Conservation (phyloP, 1,139 yeast genomes). For the Geotrichum macrosporum region DNA sequence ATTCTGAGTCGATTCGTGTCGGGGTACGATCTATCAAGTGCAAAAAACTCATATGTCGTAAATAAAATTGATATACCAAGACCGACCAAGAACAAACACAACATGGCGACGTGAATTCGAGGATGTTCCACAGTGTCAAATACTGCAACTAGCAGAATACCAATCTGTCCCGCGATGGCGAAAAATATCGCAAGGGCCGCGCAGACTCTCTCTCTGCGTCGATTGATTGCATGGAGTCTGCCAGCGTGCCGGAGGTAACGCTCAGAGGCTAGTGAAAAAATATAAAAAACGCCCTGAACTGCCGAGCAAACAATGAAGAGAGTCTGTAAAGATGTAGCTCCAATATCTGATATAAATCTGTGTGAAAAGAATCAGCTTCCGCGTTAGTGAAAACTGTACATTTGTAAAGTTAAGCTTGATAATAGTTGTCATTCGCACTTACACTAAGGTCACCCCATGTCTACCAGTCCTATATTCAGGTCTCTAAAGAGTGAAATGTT, state of each 20-base stretch:
- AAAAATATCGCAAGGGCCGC: slow-evolving; percentile 50
- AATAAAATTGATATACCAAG: slow-evolving; percentile 61
- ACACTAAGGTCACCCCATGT: slow-evolving; percentile 16
- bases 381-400: too few relatives aligned
- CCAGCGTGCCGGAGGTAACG: slow-evolving; percentile 49
- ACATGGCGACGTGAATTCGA: slow-evolving; percentile 64
- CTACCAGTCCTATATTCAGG: slow-evolving; percentile 16
- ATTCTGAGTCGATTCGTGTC: slow-evolving; percentile 42
- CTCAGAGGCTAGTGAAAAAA: slow-evolving; percentile 61
- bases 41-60: slow-evolving; percentile 55
- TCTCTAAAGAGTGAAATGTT: slow-evolving; percentile 4
- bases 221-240: slow-evolving; percentile 53
- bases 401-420: slow-evolving; percentile 58
- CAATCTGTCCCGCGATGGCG: slow-evolving; percentile 67
- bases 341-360: slow-evolving; percentile 70
- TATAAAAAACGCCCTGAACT: slow-evolving; percentile 72
- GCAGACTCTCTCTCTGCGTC: slow-evolving; percentile 47
- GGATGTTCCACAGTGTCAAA: slow-evolving; percentile 62
- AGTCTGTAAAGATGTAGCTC: slow-evolving; percentile 80
- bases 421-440: slow-evolving; percentile 37
- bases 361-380: background rate
- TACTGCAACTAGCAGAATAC: slow-evolving; percentile 68
- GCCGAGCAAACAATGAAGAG: slow-evolving; percentile 76
- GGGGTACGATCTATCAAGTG: slow-evolving; percentile 55
- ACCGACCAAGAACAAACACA: slow-evolving; percentile 67